Evolutionary conservation across 305 asterid species (phyloP).

Genomic region (Fraxinus paxiana): DNA sequence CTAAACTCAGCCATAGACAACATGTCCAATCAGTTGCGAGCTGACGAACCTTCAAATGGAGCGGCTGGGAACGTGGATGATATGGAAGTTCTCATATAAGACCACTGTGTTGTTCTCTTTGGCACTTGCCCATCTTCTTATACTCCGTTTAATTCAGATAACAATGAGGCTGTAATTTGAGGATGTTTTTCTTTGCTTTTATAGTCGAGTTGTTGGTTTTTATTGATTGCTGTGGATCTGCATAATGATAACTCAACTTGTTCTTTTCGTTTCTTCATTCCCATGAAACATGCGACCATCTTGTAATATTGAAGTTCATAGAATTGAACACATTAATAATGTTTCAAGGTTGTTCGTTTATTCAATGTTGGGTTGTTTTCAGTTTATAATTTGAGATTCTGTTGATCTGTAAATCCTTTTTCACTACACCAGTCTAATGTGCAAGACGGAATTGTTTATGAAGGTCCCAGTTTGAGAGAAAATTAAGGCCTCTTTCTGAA

Average conservation of each 20-base stretch:
- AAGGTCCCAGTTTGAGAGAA: not conserved
- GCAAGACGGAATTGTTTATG: not conserved
- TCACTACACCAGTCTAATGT: not conserved
- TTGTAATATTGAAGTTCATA: not conserved
- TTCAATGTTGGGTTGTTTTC: not conserved
- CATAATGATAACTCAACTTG: slow-evolving; percentile 1
- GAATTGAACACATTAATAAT: slow-evolving; percentile 19
- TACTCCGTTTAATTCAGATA: slow-evolving; percentile 11
- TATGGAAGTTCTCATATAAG: slow-evolving; percentile 56
- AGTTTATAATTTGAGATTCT: not conserved
- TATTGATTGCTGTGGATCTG: not conserved
- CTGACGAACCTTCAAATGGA: slow-evolving; percentile 54
- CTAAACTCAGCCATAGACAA: slow-evolving; percentile 76
- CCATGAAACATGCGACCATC: not conserved
- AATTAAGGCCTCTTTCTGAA: not conserved
- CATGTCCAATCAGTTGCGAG: slow-evolving; percentile 55
- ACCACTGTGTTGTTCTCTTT: not conserved
- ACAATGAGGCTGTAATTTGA: slow-evolving; percentile 14
- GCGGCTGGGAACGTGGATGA: slow-evolving; percentile 57
- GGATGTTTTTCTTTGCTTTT: slow-evolving; percentile 1
- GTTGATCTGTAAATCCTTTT: not conserved
- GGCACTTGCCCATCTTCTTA: not conserved
- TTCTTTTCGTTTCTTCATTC: not conserved
- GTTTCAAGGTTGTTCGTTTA: not conserved
- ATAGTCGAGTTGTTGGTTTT: not conserved